These are phyloP conservation scores for Penstemon newberryi DNA, from an alignment of 257 asterid species.

Conservation along the genomic window DNA sequence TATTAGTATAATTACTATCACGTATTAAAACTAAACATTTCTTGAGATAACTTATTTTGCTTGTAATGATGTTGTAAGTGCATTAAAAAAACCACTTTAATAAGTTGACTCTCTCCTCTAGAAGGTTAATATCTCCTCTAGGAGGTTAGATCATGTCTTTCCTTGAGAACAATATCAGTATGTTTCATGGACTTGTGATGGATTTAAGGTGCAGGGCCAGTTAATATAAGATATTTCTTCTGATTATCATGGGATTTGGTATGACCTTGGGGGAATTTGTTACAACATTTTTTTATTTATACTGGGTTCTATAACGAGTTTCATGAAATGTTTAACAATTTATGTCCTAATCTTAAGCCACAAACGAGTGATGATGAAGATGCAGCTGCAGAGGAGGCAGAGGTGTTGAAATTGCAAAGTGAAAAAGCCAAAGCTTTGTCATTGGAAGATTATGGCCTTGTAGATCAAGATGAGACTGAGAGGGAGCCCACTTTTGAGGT, in stretches of 20 bases:
- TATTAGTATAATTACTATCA: slow-evolving; percentile 1
- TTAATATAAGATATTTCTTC: background rate
- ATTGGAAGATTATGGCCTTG: slow-evolving; percentile 76
- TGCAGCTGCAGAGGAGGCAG: slow-evolving; percentile 74
- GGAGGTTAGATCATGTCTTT: background rate
- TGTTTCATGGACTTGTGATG: slow-evolving; percentile 6
- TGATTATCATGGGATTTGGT: slow-evolving; percentile 9
- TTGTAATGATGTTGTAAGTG: background rate
- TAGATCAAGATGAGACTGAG: slow-evolving; percentile 54
- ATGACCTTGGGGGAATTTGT: slow-evolving; percentile 1
- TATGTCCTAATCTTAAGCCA: slow-evolving; percentile 37
- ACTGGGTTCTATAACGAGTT: slow-evolving; percentile 5
- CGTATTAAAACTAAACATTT: background rate
- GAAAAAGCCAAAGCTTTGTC: slow-evolving; percentile 52
- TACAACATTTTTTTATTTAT: slow-evolving; percentile 13
- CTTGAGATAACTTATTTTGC: background rate
- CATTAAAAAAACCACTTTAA: no score
- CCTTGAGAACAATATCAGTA: background rate
- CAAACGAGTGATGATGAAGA: slow-evolving; percentile 77
- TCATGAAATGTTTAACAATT: slow-evolving; percentile 25
- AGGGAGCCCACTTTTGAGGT: slow-evolving; percentile 81
- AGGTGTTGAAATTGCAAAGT: slow-evolving; percentile 63
- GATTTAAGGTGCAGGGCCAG: background rate
- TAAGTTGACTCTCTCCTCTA: background rate
- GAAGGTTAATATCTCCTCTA: background rate